These are phyloP conservation scores for Ambrosiella cleistominuta DNA, from an alignment of 2,329 filamentous ascomycete genomes.

Conservation along the genomic window DNA sequence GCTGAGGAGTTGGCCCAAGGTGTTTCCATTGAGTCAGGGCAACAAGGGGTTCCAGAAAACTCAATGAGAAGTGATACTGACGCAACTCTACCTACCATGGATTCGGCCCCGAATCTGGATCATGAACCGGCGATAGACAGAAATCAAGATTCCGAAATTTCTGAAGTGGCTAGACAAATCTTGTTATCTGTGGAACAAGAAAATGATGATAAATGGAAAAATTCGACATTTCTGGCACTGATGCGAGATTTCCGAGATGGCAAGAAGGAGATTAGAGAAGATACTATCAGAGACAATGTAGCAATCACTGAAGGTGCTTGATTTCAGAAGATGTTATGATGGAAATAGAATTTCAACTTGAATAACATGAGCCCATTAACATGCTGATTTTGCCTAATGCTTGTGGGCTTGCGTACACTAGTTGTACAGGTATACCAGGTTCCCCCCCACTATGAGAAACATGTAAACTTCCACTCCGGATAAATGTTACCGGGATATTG, in stretches of 20 bases:
- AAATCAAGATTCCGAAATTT: conserved; percentile 21
- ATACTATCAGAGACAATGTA: conserved; percentile 20
- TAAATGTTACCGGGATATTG: too few relatives aligned
- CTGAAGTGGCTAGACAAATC: conserved; percentile 26
- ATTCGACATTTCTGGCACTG: conserved; percentile 27
- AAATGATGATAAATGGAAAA: conserved; percentile 29
- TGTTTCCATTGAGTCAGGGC: neutral
- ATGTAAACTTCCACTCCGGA: too few relatives aligned
- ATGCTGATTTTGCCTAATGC: too few relatives aligned
- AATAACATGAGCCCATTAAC: too few relatives aligned
- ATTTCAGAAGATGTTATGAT: neutral
- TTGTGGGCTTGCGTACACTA: too few relatives aligned
- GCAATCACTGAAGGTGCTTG: neutral
- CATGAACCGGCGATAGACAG: conserved; percentile 15
- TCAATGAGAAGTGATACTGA: conserved; percentile 10
- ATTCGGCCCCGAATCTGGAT: conserved; percentile 12
- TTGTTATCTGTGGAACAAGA: conserved; percentile 28
- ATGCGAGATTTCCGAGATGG: conserved; percentile 30
- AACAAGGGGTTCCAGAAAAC: neutral
- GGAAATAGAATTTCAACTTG: neutral
- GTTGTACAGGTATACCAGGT: too few relatives aligned
- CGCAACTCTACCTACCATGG: conserved; percentile 10
- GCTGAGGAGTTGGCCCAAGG: conserved; percentile 21
- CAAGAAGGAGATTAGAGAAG: conserved; percentile 26
- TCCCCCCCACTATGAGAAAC: too few relatives aligned